Base-by-base conservation (phyloP, 257 asterid genomes). In the Przewalskia tangutica region DNA sequence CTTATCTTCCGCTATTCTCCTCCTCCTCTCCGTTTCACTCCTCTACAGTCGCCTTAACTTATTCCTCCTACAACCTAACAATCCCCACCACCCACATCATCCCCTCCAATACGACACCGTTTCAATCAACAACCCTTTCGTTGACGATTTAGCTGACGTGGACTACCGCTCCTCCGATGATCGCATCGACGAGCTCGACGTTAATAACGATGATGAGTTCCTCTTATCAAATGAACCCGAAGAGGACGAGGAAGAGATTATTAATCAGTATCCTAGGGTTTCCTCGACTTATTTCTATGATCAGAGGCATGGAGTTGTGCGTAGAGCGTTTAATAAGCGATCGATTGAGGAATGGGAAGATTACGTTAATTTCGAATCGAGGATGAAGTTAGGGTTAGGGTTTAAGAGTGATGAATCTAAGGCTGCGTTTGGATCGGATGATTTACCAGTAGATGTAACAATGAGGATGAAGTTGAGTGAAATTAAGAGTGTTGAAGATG, bases 281-380 rank as follows among this genome's bases (percentile, higher is more conserved):
- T 84, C 93, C 7, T 91, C 95, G 6, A 88, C 73, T 40, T 93
- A 89, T 90, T 90, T 88, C 60, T 95, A 89, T 34, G 98, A 95
- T 51, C 98, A 77, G 17, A 75, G 87, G 59, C 81, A 42, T 60
- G 93, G 95, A 23, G 99, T 90, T 36, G 90, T 96, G 20, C 85
- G 99, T 80, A 91, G 98, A 83, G 88, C 97, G 8, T 90, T 89
- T 66, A 89, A 89, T 63, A 93, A 88, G 44, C 90, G 94, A 6
- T 89, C 97, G 1, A 94, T 96, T 77, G 97, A 94, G 51, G 97
- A 96, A 75, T 96, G 99, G 99, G 99, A 96, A 66, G 99, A 96
- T 84, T 93, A 96, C 16, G 88, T 93, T 18, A 91, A 91, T 12
- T 94, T 93, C 81, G 92, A 85, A 76, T 87, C 88, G 77, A 91